A percentile compares a stretch with the other conserved stretches of the same genome.
phyloP scores from a whole-genome alignment of 2,329 filamentous ascomycete species.

The Chaetomiaceae sp. region DNA sequence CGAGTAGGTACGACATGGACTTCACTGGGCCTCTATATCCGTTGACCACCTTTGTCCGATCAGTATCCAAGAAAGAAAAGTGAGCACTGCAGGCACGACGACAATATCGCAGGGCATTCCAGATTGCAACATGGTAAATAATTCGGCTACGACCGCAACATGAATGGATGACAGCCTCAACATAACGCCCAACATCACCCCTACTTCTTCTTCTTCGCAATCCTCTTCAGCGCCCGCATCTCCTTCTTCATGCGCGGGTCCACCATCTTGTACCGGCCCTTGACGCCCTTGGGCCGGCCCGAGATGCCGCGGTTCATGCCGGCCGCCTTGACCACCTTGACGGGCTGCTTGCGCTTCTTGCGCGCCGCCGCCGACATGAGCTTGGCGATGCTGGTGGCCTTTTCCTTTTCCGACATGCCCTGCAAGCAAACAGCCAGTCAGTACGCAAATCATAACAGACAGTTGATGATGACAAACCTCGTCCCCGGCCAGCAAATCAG shows the following conservation, averaged over 20 bases:
- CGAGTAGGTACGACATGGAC: conserved; percentile 72
- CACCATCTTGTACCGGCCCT: conserved; percentile 97
- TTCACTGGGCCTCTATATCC: conserved; percentile 67
- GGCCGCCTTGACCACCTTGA: conserved; percentile 84
- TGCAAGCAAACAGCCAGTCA: conserved; percentile 2
- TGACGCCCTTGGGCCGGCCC: conserved; percentile 84
- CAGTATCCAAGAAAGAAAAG: conserved; percentile 18
- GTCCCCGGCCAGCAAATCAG: conserved; percentile 80
- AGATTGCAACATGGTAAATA: background rate
- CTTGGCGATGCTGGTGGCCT: conserved; percentile 77
- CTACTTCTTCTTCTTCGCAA: conserved; percentile 59
- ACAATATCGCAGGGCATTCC: background rate
- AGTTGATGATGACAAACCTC: conserved; percentile 43
- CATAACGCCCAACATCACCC: background rate
- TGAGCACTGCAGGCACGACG: background rate
- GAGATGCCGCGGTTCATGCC: conserved; percentile 81
- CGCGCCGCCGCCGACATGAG: conserved; percentile 71
- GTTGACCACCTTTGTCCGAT: conserved; percentile 51
- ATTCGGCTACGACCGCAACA: no score
- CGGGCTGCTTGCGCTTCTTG: conserved; percentile 78
- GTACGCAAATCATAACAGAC: background rate
- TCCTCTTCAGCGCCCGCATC: conserved; percentile 77
- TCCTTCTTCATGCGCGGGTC: conserved; percentile 97
- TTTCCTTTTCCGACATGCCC: conserved; percentile 91
- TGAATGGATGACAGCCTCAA: no score